A percentile compares a stretch with the other conserved stretches of the same genome.
phyloP scores from a whole-genome alignment of 2,329 filamentous ascomycete genomes.

The Stagonosporopsis cucurbitacearum region DNA sequence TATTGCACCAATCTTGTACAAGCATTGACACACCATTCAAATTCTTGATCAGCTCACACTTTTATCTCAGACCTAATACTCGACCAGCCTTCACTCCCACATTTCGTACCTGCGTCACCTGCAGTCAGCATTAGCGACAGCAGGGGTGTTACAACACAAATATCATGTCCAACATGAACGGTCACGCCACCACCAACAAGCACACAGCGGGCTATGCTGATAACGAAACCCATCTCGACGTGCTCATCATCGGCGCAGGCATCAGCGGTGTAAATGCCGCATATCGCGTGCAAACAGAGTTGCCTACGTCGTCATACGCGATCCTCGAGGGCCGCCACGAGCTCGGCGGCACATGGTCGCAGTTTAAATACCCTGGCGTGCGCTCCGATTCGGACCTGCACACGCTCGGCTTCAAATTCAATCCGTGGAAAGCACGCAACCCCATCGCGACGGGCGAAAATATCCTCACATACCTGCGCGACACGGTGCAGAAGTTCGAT shows the following conservation, averaged over 20 bases:
- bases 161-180: constrained; percentile 28
- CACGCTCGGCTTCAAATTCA: constrained; percentile 69
- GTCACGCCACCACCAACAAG: constrained; percentile 18
- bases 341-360: constrained; percentile 79
- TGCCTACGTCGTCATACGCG: constrained; percentile 65
- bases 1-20: neutral
- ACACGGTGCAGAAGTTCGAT: constrained; percentile 52
- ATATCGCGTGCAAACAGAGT: constrained; percentile 69
- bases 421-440: constrained; percentile 65
- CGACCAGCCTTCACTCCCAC: constrained; percentile 1
- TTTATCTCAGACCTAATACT: neutral
- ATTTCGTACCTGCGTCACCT: neutral
- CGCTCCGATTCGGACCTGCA: constrained; percentile 58
- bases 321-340: constrained; percentile 71
- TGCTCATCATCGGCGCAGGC: constrained; percentile 73
- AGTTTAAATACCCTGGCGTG: constrained; percentile 79
- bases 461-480: constrained; percentile 54
- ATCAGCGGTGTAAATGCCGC: constrained; percentile 78
- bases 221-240: constrained; percentile 43
- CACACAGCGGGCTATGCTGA: constrained; percentile 21
- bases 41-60: too few species aligned
- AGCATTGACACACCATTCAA: neutral
- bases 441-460: constrained; percentile 55
- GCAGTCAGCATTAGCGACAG: constrained; percentile 12
- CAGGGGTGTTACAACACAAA: neutral